These are phyloP conservation scores for Ciborinia camelliae DNA, from an alignment of 2,329 filamentous ascomycete species.

Conservation along the genomic window DNA sequence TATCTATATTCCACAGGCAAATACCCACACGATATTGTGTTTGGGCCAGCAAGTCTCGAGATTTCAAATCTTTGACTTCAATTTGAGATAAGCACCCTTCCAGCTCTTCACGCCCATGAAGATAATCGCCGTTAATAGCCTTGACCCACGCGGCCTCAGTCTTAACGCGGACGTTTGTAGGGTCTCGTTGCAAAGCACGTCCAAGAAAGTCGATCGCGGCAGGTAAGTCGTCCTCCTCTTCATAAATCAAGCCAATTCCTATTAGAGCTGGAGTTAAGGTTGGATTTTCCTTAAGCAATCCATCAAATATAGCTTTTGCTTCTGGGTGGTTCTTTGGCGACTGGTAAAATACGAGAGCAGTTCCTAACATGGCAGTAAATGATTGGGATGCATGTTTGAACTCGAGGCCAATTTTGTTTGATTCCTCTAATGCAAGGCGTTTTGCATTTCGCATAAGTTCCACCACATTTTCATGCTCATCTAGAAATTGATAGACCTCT, in stretches of 20 bases:
- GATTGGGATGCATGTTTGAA: slow-evolving; percentile 71
- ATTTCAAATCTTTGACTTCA: slow-evolving; percentile 55
- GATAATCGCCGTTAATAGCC: slow-evolving; percentile 74
- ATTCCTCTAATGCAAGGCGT: slow-evolving; percentile 56
- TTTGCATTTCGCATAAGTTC: slow-evolving; percentile 76
- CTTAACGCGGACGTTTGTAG: slow-evolving; percentile 71
- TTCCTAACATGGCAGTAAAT: slow-evolving; percentile 74
- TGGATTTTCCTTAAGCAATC: slow-evolving; percentile 71
- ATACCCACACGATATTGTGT: slow-evolving; percentile 83
- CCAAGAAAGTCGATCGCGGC: slow-evolving; percentile 78
- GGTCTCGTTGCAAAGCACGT: slow-evolving; percentile 70
- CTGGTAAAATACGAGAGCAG: slow-evolving; percentile 86
- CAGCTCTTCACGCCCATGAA: slow-evolving; percentile 64
- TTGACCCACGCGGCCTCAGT: slow-evolving; percentile 92
- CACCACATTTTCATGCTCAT: slow-evolving; percentile 79
- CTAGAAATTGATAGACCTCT: slow-evolving; percentile 78
- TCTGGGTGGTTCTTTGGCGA: slow-evolving; percentile 86
- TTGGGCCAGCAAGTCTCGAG: slow-evolving; percentile 74
- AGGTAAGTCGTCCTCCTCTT: slow-evolving; percentile 86
- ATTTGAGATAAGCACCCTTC: slow-evolving; percentile 66
- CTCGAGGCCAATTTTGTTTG: slow-evolving; percentile 62
- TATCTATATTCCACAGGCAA: slow-evolving; percentile 81
- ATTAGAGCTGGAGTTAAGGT: slow-evolving; percentile 79
- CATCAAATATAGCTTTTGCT: slow-evolving; percentile 81
- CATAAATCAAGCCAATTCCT: slow-evolving; percentile 84